Base-by-base conservation (phyloP, 257 asterid species). In the Lithospermum erythrorhizon region DNA sequence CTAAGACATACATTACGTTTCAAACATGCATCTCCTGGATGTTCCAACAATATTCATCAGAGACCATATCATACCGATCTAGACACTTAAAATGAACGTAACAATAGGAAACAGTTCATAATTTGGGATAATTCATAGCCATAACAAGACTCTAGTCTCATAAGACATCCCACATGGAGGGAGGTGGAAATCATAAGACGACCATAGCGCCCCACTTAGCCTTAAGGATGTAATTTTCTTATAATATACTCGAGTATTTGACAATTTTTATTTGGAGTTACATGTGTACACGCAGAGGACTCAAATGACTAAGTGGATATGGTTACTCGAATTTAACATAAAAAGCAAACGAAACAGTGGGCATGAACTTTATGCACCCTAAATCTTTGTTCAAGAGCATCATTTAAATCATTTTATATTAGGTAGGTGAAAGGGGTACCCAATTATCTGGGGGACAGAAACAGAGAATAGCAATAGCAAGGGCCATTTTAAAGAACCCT, bases 361-460 rank as follows among this genome's bases (percentile, higher is more conserved):
- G 14, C 18, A 41, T 41, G 49, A 14, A 41, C 49, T 41, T 41
- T 41, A 41, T 41, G 18, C 49, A 41, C 14, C 13, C 17, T 41
- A 41, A 41, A 41, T 41, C 13, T 41, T 41, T 41, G 49, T 11
- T 41, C 49, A 41, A 14, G 53, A 71, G 65, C 64, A 25, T 64
- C 60, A 5, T 37, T 57, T 67, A 72, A 57, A 58, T 49, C 61
- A 37, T 61, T 55, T 47, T 18, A 18, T 48, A 35, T 48, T 54
- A 85, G 96, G 94, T 85, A 53, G 95, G 96, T 69, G 85, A 88
- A 63, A 70, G 81, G 67, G 96, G 96, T 17, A 76, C 82, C 66
- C 96, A 85, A 63, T 69, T 88, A 77, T 88, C 96, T 45, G 96
- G 96, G 24, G 96, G 96, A 75, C 96, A 85, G 71, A 87, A 87